Evolutionary conservation across 768 basidiomycete species (phyloP), one percentile per base, ranked within the genome.

Genomic region (Suillus lakei): DNA sequence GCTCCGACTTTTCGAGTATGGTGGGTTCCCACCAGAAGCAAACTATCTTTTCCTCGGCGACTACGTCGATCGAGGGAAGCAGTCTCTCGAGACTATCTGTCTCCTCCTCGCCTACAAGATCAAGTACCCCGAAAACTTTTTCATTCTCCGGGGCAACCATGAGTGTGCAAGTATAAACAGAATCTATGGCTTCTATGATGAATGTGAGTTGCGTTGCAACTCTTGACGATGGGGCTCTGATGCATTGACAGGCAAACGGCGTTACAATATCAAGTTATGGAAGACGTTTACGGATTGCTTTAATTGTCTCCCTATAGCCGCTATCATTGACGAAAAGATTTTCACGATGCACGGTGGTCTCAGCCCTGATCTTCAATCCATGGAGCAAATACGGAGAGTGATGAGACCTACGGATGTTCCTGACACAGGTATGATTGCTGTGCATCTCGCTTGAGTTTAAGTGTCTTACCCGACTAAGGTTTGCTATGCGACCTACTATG

Each of bases 41-140:
- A 99, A 99, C 83, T 99, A 99, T 82, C 92, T 99, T 71, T 99
- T 99, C 88, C 89, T 99, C 61, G 97, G 97, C 68, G 97, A 99
- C 82, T 99, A 99, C 76, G 97, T 99, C 74, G 97, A 99, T 83
- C 91, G 97, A 78, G 97, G 97, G 72, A 99, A 99, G 81, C 97
- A 99, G 80, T 95, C 93, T 55, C 87, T 99, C 73, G 97, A 99
- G 83, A 99, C 97, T n/a, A 99, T 99, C 78, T 98, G 97, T 78
- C 89, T 99, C 54, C 86, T 99, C 66, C 89, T 99, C 70, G 96
- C 97, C 54, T 99, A 99, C 92, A 99, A 99, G 88, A 97, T 97
- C 86, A 99, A 99, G 86, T 99, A 98, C 85, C 97, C 97, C 61
- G 97, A 99, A 88, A 99, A 99, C 85, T 99, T 99, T 84, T 99